Evolutionary conservation across 352 stramenopile genomes (phyloP).

Genomic region (Globisporangium abappressorium): DNA sequence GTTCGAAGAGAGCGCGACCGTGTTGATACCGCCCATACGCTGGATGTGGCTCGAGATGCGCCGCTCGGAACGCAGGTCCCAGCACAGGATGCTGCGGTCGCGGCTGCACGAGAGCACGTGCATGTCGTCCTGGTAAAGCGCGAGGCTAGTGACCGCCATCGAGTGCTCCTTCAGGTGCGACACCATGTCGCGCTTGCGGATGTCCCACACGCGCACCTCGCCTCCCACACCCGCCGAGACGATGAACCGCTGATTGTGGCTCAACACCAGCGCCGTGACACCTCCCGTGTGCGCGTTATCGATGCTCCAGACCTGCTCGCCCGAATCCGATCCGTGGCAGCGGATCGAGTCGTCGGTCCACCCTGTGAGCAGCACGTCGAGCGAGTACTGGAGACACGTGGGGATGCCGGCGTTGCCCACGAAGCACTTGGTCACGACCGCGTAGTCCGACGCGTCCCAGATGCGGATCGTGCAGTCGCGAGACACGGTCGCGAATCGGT

Average conservation of each 20-base stretch:
- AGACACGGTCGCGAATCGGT: constrained; percentile 89
- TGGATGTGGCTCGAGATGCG: constrained; percentile 88
- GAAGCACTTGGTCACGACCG: constrained; percentile 42
- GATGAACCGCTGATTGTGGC: constrained; percentile 89
- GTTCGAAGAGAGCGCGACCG: constrained; percentile 82
- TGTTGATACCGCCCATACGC: constrained; percentile 93
- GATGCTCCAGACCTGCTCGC: constrained; percentile 85
- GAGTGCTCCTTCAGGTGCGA: constrained; percentile 92
- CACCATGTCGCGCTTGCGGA: constrained; percentile 87
- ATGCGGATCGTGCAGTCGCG: constrained; percentile 86
- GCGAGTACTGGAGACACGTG: constrained; percentile 79
- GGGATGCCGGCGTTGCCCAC: constrained; percentile 64
- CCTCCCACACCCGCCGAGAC: constrained; percentile 78
- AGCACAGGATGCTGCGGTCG: constrained; percentile 91
- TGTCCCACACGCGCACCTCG: constrained; percentile 92
- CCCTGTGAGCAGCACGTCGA: constrained; percentile 86
- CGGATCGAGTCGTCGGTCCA: constrained; percentile 90
- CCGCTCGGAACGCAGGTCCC: constrained; percentile 88
- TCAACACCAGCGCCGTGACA: constrained; percentile 87
- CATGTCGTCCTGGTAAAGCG: constrained; percentile 89
- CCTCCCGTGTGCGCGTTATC: constrained; percentile 88
- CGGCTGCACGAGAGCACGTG: constrained; percentile 87
- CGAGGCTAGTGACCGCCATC: constrained; percentile 79
- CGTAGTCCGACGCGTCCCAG: constrained; percentile 90
- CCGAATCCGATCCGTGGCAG: constrained; percentile 83